These are phyloP conservation scores for Rehmannia glutinosa DNA, from an alignment of 257 asterid species.

Conservation along the genomic window DNA sequence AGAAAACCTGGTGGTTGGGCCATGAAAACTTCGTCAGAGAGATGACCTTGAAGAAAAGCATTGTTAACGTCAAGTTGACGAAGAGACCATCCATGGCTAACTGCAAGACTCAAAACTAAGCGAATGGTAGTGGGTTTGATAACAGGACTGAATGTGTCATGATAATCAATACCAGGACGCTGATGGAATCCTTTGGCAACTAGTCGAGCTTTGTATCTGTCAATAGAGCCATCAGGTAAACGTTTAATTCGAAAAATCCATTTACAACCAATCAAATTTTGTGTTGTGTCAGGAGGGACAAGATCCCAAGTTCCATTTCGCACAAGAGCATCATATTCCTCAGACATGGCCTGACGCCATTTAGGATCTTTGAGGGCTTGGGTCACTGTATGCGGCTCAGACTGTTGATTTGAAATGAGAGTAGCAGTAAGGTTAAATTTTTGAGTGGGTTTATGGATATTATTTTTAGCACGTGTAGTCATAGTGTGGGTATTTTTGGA, in stretches of 20 bases:
- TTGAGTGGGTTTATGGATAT: no score
- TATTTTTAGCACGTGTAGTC: no score
- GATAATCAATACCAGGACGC: neutral
- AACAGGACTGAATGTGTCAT: neutral
- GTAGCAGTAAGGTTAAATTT: neutral
- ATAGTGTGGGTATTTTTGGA: no score
- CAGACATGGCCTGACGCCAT: neutral
- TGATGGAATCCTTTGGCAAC: neutral
- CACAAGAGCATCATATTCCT: neutral
- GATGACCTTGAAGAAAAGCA: neutral
- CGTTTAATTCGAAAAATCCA: neutral
- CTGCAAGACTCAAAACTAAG: neutral
- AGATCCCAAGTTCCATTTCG: neutral
- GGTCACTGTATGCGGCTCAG: no score
- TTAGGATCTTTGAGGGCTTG: no score
- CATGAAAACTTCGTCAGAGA: neutral
- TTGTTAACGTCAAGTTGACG: neutral
- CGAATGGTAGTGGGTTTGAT: neutral
- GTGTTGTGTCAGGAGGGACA: neutral
- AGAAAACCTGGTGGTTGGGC: neutral
- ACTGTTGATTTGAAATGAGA: no score
- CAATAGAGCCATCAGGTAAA: neutral
- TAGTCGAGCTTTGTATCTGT: neutral
- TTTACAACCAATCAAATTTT: neutral
- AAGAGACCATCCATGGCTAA: neutral